phyloP scores from a whole-genome alignment of 805 yeast genomes.

The Nakazawaea populi region DNA sequence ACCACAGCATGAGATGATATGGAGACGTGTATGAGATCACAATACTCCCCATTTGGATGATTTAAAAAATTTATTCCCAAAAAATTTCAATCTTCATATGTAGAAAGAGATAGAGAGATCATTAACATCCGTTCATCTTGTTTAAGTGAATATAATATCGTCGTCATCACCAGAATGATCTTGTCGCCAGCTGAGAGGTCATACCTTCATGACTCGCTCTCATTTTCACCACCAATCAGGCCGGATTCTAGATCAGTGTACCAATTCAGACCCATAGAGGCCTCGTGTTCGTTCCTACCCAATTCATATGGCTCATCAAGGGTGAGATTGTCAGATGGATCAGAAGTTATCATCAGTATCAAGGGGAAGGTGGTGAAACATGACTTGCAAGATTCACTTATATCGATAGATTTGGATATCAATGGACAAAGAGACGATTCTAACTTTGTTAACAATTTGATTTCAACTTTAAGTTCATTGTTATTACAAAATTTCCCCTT shows the following conservation, averaged over 20 bases:
- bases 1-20: not conserved
- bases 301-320: slow-evolving; percentile 91
- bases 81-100: not conserved
- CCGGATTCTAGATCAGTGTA: slow-evolving; percentile 76
- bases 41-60: too few species aligned
- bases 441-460: slow-evolving; percentile 54
- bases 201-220: slow-evolving; percentile 69
- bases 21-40: not conserved
- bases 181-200: slow-evolving; percentile 73
- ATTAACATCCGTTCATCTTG: too few species aligned
- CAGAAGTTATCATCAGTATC: slow-evolving; percentile 88
- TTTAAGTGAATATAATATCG: too few species aligned
- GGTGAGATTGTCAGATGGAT: slow-evolving; percentile 80
- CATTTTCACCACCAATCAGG: slow-evolving; percentile 54
- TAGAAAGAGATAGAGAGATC: too few species aligned
- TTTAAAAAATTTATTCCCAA: not conserved
- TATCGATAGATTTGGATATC: slow-evolving; percentile 78
- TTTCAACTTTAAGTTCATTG: slow-evolving; percentile 53
- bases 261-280: slow-evolving; percentile 85
- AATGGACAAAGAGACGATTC: slow-evolving; percentile 79
- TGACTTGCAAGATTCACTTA: slow-evolving; percentile 22
- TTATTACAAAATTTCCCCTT: slow-evolving; percentile 48
- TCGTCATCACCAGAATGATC: slow-evolving; percentile 35
- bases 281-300: slow-evolving; percentile 74
- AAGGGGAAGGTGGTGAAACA: slow-evolving; percentile 69